phyloP scores from a whole-genome alignment of 768 basidiomycete genomes.

The Phanerochaete sordida region DNA sequence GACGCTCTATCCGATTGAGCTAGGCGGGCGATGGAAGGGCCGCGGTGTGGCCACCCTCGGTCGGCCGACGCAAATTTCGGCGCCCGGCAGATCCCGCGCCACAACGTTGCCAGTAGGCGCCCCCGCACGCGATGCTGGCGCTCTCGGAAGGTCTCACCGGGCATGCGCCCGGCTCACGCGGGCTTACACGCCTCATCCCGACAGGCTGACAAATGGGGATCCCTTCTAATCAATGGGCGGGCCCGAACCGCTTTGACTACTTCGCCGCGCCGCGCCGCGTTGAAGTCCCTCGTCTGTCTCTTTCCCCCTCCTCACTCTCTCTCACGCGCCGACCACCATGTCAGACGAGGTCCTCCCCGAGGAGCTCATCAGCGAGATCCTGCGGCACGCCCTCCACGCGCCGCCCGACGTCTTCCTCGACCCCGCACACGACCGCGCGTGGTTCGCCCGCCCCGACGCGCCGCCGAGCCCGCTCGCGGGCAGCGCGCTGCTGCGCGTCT shows the following conservation, averaged over 20 bases:
- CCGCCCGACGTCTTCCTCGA: neutral
- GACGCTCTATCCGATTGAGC: slow-evolving; percentile 69
- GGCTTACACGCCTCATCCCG: too few species aligned
- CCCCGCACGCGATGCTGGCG: too few species aligned
- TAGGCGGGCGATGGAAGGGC: slow-evolving; percentile 44
- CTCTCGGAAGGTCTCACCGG: too few species aligned
- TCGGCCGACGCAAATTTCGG: too few species aligned
- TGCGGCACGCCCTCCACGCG: neutral
- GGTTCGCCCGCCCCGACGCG: neutral
- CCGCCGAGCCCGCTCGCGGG: neutral
- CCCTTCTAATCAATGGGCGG: too few species aligned
- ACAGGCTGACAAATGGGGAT: too few species aligned
- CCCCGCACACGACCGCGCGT: neutral
- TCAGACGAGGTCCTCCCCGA: neutral
- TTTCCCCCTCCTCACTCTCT: too few species aligned
- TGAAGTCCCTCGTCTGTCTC: neutral
- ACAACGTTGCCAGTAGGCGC: too few species aligned
- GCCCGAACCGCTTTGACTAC: too few species aligned
- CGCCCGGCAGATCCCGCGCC: too few species aligned
- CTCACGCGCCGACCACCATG: neutral
- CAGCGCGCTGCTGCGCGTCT: neutral
- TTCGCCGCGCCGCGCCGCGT: neutral
- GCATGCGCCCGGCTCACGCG: too few species aligned
- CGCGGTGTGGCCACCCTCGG: too few species aligned
- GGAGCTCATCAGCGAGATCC: neutral